phyloP scores from a whole-genome alignment of 169 alveolate species.

The Hepatocystis sp. region DNA sequence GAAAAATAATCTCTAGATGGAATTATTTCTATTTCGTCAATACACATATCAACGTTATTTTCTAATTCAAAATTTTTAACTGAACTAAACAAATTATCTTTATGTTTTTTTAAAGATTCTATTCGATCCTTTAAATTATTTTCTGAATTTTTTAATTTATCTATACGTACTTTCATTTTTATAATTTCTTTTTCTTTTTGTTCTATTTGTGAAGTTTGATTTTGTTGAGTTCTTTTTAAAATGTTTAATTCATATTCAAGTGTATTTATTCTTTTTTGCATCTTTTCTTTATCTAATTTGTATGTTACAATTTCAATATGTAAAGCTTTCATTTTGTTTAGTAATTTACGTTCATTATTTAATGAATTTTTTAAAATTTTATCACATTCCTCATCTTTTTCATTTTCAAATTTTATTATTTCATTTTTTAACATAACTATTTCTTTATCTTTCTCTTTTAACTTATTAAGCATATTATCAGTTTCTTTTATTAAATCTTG shows the following conservation, averaged over 20 bases:
- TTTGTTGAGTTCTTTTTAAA: constrained; percentile 22
- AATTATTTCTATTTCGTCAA: not conserved
- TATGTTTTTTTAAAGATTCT: not conserved
- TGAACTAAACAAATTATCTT: not conserved
- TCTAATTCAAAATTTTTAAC: not conserved
- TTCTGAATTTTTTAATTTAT: constrained; percentile 24
- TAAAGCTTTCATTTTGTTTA: constrained; percentile 31
- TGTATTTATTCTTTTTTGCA: constrained; percentile 4
- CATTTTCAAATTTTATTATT: constrained; percentile 23
- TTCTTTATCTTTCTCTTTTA: constrained; percentile 52
- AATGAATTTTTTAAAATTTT: constrained; percentile 22
- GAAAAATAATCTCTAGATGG: not conserved
- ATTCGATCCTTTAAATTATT: constrained; percentile 12
- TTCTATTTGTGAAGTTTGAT: constrained; percentile 31
- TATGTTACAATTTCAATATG: constrained; percentile 17
- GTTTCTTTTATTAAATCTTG: constrained; percentile 22
- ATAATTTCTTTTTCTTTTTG: constrained; percentile 46
- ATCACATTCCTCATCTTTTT: constrained; percentile 61
- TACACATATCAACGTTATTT: not conserved
- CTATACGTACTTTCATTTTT: constrained; percentile 17
- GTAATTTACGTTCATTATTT: constrained; percentile 9
- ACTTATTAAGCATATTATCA: constrained; percentile 3
- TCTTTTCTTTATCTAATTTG: constrained; percentile 38
- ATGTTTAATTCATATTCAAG: constrained; percentile 32
- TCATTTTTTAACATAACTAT: constrained; percentile 35